These are phyloP conservation scores for Grosmannia serpens DNA, from an alignment of 2,329 filamentous ascomycete species.

Conservation along the genomic window DNA sequence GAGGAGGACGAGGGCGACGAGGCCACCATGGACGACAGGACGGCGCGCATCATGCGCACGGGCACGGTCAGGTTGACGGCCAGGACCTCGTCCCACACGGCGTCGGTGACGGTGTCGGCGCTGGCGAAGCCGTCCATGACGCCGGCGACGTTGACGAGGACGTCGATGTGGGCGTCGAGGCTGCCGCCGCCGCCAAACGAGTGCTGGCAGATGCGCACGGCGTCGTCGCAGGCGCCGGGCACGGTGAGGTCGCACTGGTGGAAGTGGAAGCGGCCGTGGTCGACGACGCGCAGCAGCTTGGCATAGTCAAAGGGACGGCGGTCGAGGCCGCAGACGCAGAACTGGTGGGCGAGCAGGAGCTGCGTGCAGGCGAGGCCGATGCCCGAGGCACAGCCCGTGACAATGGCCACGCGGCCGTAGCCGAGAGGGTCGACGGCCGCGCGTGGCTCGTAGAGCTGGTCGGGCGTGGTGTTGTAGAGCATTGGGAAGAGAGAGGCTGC, in stretches of 20 bases:
- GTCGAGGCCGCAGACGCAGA: constrained; percentile 11
- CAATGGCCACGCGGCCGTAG: constrained; percentile 28
- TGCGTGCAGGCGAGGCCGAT: constrained; percentile 35
- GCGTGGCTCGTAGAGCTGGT: constrained; percentile 15
- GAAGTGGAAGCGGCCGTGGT: constrained; percentile 28
- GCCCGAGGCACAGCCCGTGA: constrained; percentile 34
- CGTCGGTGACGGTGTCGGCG: constrained; percentile 25
- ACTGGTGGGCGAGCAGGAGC: constrained; percentile 26
- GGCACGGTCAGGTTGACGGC: constrained; percentile 38
- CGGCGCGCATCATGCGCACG: constrained; percentile 37
- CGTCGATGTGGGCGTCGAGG: constrained; percentile 28
- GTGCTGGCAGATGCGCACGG: constrained; percentile 19
- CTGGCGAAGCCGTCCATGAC: constrained; percentile 34
- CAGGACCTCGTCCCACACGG: constrained; percentile 12
- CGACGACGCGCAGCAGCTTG: constrained; percentile 9
- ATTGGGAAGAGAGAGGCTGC: constrained; percentile 5
- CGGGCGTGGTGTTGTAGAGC: constrained; percentile 17
- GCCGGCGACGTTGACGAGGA: constrained; percentile 44
- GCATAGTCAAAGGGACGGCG: constrained; percentile 19
- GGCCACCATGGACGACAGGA: constrained; percentile 27
- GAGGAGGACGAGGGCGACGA: background rate
- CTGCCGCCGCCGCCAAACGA: constrained; percentile 13
- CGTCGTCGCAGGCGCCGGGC: constrained; percentile 20
- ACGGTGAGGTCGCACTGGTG: constrained; percentile 19
- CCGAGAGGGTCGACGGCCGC: constrained; percentile 14